These are phyloP conservation scores for Eimeria acervulina DNA, from an alignment of 169 alveolate species.

Conservation along the genomic window DNA sequence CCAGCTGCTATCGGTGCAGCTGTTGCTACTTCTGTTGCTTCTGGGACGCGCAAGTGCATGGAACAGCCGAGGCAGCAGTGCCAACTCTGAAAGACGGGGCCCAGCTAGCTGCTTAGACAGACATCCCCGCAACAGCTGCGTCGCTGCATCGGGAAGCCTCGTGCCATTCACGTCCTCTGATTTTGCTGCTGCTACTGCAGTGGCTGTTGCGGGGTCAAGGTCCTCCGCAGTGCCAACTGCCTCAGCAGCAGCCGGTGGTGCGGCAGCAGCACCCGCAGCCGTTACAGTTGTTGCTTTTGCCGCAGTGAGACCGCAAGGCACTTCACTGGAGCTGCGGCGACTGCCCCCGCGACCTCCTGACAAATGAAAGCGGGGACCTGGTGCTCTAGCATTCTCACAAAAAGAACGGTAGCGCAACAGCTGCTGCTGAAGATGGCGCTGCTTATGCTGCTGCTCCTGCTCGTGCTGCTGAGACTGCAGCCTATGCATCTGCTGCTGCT, in stretches of 20 bases:
- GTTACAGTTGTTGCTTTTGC: neutral
- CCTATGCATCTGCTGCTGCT: slow-evolving; percentile 37
- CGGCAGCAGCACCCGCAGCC: neutral
- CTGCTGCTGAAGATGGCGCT: slow-evolving; percentile 27
- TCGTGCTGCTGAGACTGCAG: slow-evolving; percentile 34
- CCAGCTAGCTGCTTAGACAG: slow-evolving; percentile 28
- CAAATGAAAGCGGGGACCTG: neutral
- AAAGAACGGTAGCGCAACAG: slow-evolving; percentile 25
- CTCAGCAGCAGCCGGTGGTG: neutral
- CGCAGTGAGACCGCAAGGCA: neutral
- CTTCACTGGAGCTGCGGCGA: slow-evolving; percentile 26
- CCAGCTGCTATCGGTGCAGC: neutral
- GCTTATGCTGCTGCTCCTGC: slow-evolving; percentile 11
- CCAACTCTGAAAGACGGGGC: slow-evolving; percentile 26
- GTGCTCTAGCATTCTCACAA: neutral
- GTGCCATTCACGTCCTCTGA: neutral
- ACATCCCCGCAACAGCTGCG: slow-evolving; percentile 36
- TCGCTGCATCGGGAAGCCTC: slow-evolving; percentile 37
- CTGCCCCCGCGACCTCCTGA: neutral
- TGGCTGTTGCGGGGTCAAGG: neutral
- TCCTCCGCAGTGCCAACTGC: neutral
- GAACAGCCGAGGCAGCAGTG: slow-evolving; percentile 39
- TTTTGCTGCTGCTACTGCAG: neutral
- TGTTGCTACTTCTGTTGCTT: slow-evolving; percentile 10
- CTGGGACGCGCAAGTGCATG: neutral